Conservation (phyloP, 2,329 filamentous ascomycete genomes). For the Penicillium decumbens region DNA sequence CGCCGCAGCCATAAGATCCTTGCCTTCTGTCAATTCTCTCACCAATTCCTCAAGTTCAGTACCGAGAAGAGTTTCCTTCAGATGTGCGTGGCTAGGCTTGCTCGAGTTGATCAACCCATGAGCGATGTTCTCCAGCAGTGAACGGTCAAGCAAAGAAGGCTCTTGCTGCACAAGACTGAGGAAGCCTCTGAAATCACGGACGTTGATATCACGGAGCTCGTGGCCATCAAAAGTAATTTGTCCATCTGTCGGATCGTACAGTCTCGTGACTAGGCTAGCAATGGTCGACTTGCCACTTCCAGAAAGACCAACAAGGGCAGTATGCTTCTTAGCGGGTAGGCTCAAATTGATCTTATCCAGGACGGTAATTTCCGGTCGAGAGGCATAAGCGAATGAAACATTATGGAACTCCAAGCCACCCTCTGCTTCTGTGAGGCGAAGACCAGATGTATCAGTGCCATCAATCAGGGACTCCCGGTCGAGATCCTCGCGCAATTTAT, state of each 20-base stretch:
- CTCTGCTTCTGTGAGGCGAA: slow-evolving; percentile 22
- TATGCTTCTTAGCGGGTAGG: slow-evolving; percentile 46
- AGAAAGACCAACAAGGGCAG: slow-evolving; percentile 52
- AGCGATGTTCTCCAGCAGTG: slow-evolving; percentile 32
- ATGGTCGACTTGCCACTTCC: slow-evolving; percentile 63
- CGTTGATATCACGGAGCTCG: slow-evolving; percentile 55
- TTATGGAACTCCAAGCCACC: slow-evolving; percentile 34
- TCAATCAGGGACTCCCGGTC: slow-evolving; percentile 49
- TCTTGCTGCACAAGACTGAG: slow-evolving; percentile 25
- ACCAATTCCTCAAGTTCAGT: slow-evolving; percentile 47
- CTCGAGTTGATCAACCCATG: slow-evolving; percentile 42
- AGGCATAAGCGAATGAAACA: slow-evolving; percentile 35
- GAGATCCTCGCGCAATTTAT: slow-evolving; percentile 57
- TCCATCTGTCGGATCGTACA: slow-evolving; percentile 64
- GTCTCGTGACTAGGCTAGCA: slow-evolving; percentile 54
- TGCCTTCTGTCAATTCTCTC: slow-evolving; percentile 44
- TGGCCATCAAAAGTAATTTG: slow-evolving; percentile 60
- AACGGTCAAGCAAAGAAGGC: slow-evolving; percentile 20
- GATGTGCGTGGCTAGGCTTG: slow-evolving; percentile 22
- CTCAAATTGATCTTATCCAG: slow-evolving; percentile 25
- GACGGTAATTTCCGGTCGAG: slow-evolving; percentile 28
- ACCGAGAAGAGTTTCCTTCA: slow-evolving; percentile 42
- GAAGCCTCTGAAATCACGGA: slow-evolving; percentile 31
- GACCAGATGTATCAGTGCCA: slow-evolving; percentile 21
- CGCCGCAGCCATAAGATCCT: slow-evolving; percentile 46